A percentile compares a stretch with the other conserved stretches of the same genome.
phyloP scores from a whole-genome alignment of 192 early-diverging fungal genomes.

The Geranomyces variabilis region DNA sequence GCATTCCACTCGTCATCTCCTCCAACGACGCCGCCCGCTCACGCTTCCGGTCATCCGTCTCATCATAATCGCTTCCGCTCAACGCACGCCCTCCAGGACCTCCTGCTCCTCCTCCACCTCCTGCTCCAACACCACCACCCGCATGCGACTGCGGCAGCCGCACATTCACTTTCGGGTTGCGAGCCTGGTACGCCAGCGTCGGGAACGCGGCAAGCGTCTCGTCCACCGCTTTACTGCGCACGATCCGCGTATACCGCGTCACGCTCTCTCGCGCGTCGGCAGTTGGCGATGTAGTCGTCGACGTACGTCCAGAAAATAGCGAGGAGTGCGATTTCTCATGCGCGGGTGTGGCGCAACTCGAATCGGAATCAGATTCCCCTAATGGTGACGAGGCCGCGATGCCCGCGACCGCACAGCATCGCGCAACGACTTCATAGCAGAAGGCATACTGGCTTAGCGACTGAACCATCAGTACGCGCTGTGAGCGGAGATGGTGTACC shows the following conservation, averaged over 20 bases:
- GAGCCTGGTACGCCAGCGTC: neutral
- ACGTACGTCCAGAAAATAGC: too few species aligned
- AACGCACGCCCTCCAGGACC: too few species aligned
- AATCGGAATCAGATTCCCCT: too few species aligned
- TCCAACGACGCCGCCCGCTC: slow-evolving; percentile 8
- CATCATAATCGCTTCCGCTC: neutral
- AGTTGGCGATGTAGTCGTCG: too few species aligned
- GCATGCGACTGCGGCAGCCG: too few species aligned
- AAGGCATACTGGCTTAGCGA: slow-evolving; percentile 79
- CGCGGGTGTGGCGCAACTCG: too few species aligned
- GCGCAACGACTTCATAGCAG: slow-evolving; percentile 74
- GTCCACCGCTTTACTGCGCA: neutral
- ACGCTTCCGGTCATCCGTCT: neutral
- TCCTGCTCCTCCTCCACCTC: too few species aligned
- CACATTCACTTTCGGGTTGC: too few species aligned
- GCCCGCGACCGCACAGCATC: slow-evolving; percentile 1
- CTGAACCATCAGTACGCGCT: slow-evolving; percentile 84
- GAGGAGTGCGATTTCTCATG: too few species aligned
- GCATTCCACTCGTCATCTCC: neutral
- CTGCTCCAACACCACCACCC: too few species aligned
- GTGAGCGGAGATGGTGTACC: slow-evolving; percentile 69
- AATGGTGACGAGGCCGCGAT: neutral
- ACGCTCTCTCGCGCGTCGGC: neutral
- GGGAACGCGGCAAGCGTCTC: neutral
- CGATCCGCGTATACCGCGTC: neutral